Conservation (phyloP, 1,284 basidiomycete species). For the Ceratobasidium sp. region DNA sequence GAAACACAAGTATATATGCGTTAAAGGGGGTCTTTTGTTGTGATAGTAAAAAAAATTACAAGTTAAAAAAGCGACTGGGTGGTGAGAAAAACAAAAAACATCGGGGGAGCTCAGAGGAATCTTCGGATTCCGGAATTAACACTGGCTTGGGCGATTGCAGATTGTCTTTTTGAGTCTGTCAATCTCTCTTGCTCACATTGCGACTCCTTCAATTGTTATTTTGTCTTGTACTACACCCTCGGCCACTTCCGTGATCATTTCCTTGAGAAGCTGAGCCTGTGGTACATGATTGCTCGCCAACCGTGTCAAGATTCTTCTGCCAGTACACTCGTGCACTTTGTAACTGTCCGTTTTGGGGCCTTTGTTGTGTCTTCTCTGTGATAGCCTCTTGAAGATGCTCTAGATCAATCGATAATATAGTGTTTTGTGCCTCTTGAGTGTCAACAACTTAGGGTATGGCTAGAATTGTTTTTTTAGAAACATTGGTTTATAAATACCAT, state of each 20-base stretch:
- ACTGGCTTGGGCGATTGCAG: not conserved
- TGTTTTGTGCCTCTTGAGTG: not conserved
- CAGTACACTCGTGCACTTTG: not conserved
- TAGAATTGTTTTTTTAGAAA: no score
- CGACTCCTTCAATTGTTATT: not conserved
- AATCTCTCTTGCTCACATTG: not conserved
- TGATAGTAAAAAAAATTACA: not conserved
- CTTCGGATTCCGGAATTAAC: slow-evolving; percentile 4
- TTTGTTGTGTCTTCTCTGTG: slow-evolving; percentile 19
- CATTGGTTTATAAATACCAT: no score
- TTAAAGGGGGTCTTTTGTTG: no score
- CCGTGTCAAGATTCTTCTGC: slow-evolving; percentile 1
- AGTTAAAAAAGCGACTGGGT: not conserved
- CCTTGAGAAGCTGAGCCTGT: not conserved
- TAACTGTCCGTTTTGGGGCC: not conserved
- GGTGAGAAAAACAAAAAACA: not conserved
- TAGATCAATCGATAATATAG: slow-evolving; percentile 1
- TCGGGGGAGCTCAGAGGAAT: not conserved
- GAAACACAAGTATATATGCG: no score
- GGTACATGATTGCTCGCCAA: slow-evolving; percentile 19
- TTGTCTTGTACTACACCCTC: not conserved
- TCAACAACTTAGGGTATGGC: not conserved
- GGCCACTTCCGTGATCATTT: not conserved
- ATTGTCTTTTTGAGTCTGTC: not conserved
- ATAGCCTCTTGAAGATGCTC: not conserved